A percentile compares a stretch with the other conserved stretches of the same genome.
Conservation (phyloP, 2,329 filamentous ascomycete genomes). For the Phoma herbarum region DNA sequence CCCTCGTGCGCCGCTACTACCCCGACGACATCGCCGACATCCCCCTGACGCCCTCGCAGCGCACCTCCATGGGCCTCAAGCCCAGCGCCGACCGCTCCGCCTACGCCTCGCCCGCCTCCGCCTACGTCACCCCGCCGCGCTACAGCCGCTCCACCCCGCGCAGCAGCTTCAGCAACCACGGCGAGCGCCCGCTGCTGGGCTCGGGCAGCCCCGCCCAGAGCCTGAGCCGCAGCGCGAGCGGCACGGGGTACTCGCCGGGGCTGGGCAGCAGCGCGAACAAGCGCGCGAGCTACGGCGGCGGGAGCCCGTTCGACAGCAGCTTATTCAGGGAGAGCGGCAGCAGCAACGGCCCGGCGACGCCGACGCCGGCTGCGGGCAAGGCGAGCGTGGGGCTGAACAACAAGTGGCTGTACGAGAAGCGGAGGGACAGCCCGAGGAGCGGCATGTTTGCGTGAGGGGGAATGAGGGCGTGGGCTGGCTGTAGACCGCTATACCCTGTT, state of each 20-base stretch:
- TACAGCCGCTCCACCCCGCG: conserved; percentile 80
- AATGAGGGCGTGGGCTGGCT: neutral
- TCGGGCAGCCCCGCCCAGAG: conserved; percentile 61
- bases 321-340: conserved; percentile 53
- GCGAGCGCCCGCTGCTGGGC: conserved; percentile 57
- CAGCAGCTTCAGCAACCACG: conserved; percentile 63
- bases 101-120: conserved; percentile 60
- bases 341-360: conserved; percentile 64
- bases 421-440: conserved; percentile 61
- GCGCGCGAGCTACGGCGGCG: conserved; percentile 68
- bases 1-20: conserved; percentile 69
- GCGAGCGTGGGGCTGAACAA: conserved; percentile 83
- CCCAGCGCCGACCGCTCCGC: conserved; percentile 68
- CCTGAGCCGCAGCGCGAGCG: conserved; percentile 37
- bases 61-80: conserved; percentile 81
- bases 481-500: conserved; percentile 46
- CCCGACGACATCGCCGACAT: conserved; percentile 86
- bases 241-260: conserved; percentile 61
- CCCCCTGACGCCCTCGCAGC: conserved; percentile 87
- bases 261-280: conserved; percentile 62
- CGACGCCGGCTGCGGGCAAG: conserved; percentile 68
- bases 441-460: conserved; percentile 38
- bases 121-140: conserved; percentile 85
- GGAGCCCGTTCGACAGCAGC: conserved; percentile 52
- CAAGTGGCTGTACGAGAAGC: conserved; percentile 94